Conservation (phyloP, 768 basidiomycete species). For the Trametes meyenii region DNA sequence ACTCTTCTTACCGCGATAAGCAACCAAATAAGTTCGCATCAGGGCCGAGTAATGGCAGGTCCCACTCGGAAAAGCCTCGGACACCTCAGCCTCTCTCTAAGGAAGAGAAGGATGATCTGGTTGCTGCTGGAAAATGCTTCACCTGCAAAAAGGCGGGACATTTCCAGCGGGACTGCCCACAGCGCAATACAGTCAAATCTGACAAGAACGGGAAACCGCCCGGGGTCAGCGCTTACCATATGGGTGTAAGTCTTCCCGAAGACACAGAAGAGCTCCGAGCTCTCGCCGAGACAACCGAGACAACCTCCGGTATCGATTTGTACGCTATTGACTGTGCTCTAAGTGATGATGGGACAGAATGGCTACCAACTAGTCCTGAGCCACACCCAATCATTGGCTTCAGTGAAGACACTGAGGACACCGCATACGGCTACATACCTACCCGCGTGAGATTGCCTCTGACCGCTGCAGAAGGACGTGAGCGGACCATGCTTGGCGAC, state of each 20-base stretch:
- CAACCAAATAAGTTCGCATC: too few relatives aligned
- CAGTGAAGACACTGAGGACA: not conserved
- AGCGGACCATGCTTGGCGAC: not conserved
- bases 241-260: not conserved
- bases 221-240: constrained; percentile 2
- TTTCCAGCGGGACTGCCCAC: constrained; percentile 15
- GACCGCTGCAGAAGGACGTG: not conserved
- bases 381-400: not conserved
- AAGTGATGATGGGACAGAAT: not conserved
- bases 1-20: too few relatives aligned
- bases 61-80: too few relatives aligned
- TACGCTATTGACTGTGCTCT: not conserved
- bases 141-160: constrained; percentile 18
- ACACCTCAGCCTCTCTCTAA: not conserved
- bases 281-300: not conserved
- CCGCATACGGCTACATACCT: not conserved
- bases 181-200: not conserved
- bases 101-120: constrained; percentile 2
- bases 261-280: not conserved
- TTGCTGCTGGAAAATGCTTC: constrained; percentile 18
- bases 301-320: not conserved
- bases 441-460: not conserved
- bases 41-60: too few relatives aligned
- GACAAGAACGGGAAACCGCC: constrained; percentile 9
- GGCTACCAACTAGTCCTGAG: not conserved